A percentile compares a stretch with the other conserved stretches of the same genome.
These are phyloP conservation scores for Boeremia lycopersici DNA, from an alignment of 2,329 filamentous ascomycete species.

Conservation along the genomic window DNA sequence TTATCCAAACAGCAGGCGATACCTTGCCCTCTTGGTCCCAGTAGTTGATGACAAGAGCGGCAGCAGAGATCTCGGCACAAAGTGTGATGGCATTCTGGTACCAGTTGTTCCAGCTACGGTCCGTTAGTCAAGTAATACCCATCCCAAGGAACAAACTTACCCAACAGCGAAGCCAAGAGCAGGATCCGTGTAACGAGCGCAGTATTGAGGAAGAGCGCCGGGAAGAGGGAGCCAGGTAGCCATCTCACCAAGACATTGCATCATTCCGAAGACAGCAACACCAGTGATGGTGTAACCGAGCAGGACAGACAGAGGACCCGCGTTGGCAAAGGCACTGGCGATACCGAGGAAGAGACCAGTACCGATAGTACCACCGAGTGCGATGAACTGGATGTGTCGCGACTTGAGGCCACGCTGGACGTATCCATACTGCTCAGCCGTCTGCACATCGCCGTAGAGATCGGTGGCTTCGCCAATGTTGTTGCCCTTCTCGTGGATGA, in stretches of 20 bases:
- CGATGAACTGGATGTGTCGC: slow-evolving; percentile 65
- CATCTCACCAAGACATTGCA: slow-evolving; percentile 52
- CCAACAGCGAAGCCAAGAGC: slow-evolving; percentile 36
- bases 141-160: not conserved
- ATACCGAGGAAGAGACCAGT: slow-evolving; percentile 47
- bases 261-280: slow-evolving; percentile 47
- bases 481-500: slow-evolving; percentile 31
- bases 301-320: slow-evolving; percentile 45
- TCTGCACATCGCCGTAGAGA: slow-evolving; percentile 58
- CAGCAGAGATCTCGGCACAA: slow-evolving; percentile 46
- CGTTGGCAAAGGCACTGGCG: slow-evolving; percentile 39
- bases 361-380: slow-evolving; percentile 62
- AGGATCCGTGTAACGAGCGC: slow-evolving; percentile 55
- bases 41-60: slow-evolving; percentile 40
- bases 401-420: slow-evolving; percentile 59
- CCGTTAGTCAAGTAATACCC: not conserved
- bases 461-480: slow-evolving; percentile 56
- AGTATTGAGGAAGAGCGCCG: slow-evolving; percentile 46
- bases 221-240: slow-evolving; percentile 50
- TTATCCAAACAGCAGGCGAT: slow-evolving; percentile 44
- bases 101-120: slow-evolving; percentile 30
- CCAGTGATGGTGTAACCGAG: slow-evolving; percentile 46
- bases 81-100: slow-evolving; percentile 44
- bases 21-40: slow-evolving; percentile 42
- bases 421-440: slow-evolving; percentile 59